Evolutionary conservation across 345 rosid genomes (phyloP).

Genomic region (Hypericum perforatum): DNA sequence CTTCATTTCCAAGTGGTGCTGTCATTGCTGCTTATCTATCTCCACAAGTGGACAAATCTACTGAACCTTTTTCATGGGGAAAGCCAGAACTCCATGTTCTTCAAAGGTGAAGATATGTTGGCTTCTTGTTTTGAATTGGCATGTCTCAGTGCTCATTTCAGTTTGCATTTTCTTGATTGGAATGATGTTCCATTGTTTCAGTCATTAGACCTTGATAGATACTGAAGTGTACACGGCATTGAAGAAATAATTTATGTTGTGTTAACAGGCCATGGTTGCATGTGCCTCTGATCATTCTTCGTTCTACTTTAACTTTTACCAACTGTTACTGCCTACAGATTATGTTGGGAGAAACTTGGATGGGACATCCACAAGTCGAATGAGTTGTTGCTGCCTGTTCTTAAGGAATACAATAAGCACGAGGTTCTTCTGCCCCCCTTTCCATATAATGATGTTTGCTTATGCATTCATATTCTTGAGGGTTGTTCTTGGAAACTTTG

Average conservation of each 20-base stretch:
- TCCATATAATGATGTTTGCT: not conserved
- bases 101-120: slow-evolving; percentile 35
- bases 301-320: not conserved
- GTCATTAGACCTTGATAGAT: no score
- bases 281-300: no score
- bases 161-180: not conserved
- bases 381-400: slow-evolving; percentile 73
- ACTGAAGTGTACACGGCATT: no score
- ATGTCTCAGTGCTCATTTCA: not conserved
- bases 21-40: slow-evolving; percentile 65
- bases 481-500: no score
- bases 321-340: slow-evolving; percentile 30
- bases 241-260: no score
- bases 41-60: slow-evolving; percentile 92
- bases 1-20: slow-evolving; percentile 79
- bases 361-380: slow-evolving; percentile 79
- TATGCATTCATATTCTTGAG: not conserved
- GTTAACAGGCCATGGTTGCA: no score
- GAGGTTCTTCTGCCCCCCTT: slow-evolving; percentile 42
- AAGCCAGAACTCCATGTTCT: slow-evolving; percentile 78
- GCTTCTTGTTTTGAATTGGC: not conserved
- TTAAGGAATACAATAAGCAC: slow-evolving; percentile 79
- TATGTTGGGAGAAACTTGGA: slow-evolving; percentile 93
- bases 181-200: no score
- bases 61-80: slow-evolving; percentile 89